Evolutionary conservation across 805 yeast species (phyloP), one percentile per base, ranked within the genome.

Genomic region (Zygosaccharomyces pseudorouxii): DNA sequence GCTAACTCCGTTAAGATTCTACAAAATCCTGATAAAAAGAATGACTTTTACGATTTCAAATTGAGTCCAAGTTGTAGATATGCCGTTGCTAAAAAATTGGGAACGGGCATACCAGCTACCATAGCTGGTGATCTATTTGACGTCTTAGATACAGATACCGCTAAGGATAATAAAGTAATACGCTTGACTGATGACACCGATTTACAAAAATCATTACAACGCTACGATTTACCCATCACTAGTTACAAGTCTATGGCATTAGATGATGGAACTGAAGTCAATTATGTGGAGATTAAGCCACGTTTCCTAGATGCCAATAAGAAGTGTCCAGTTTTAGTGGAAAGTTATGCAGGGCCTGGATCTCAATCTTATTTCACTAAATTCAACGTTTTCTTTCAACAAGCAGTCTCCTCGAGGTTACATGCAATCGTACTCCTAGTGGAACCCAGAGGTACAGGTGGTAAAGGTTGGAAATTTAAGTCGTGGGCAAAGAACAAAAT

Each of bases 401-500:
- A 82, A 42, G 71, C 79, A 3, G 75, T 81, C 0, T 71, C 81
- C 20, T 76, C 86, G 0, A 70, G 74, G 2, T 58, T 83, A 39
- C 78, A 82, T 57, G 79, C 84, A 0, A 72, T 86, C 25, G 81
- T 85, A 1, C 64, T 86, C 44, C 74, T 79, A 39, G 78, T 86
- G 38, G 95, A 86, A 56, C 93, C 95, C 14, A 71, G 93, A 62
- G 93, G 95, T 2, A 84, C 93, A 0, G 89, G 86, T n/a, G 84
- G 82, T 4, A 79, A 80, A 58, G 88, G 86, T 3, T 85, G 93
- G 92, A 67, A 66, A 20, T 78, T 75, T 55, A 76, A 74, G 59
- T 69, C 82, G 2, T 81, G 72, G 71, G 86, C 86, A 0, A 74
- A 65, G 16, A 67, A 71, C 5, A 71, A 75, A 18, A 71, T 86